Evolutionary conservation across 2,329 filamentous ascomycete species (phyloP).

Genomic region (Penicillium verrucosum): DNA sequence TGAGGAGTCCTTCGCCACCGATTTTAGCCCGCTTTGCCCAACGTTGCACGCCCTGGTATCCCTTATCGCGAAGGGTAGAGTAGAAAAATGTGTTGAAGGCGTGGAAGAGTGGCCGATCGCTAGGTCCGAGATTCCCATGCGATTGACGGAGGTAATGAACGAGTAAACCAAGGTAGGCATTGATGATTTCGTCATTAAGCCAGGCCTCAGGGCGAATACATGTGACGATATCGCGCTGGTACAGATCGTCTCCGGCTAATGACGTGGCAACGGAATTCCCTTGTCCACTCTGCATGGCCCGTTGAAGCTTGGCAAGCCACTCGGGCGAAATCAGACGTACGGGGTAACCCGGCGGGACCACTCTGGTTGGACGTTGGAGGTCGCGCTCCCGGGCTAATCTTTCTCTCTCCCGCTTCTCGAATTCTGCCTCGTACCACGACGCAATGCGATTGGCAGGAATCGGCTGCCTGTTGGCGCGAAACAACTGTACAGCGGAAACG

Average conservation of each 20-base stretch:
- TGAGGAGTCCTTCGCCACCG: conserved; percentile 42
- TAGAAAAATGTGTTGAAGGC: conserved; percentile 48
- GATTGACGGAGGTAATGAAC: conserved; percentile 37
- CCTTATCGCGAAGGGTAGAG: conserved; percentile 41
- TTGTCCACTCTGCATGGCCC: conserved; percentile 28
- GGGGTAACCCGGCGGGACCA: conserved; percentile 28
- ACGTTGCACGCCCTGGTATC: conserved; percentile 39
- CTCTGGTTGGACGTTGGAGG: conserved; percentile 16
- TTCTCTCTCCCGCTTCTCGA: conserved; percentile 27
- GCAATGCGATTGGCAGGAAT: conserved; percentile 29
- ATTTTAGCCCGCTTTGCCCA: conserved; percentile 50
- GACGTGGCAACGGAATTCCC: conserved; percentile 31
- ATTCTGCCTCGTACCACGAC: conserved; percentile 31
- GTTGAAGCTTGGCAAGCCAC: conserved; percentile 36
- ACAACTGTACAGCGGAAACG: conserved; percentile 32
- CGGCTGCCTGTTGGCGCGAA: conserved; percentile 19
- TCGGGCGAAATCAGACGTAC: conserved; percentile 35
- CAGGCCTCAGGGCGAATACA: conserved; percentile 38
- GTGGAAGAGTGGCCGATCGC: conserved; percentile 40
- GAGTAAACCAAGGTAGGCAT: conserved; percentile 44
- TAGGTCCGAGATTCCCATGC: conserved; percentile 33
- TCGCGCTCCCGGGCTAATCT: conserved; percentile 20
- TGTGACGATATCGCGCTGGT: conserved; percentile 35
- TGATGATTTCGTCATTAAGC: conserved; percentile 49
- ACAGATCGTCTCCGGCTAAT: conserved; percentile 36